These are phyloP conservation scores for Talaromyces atroroseus DNA, from an alignment of 2,329 filamentous ascomycete species.

Conservation along the genomic window DNA sequence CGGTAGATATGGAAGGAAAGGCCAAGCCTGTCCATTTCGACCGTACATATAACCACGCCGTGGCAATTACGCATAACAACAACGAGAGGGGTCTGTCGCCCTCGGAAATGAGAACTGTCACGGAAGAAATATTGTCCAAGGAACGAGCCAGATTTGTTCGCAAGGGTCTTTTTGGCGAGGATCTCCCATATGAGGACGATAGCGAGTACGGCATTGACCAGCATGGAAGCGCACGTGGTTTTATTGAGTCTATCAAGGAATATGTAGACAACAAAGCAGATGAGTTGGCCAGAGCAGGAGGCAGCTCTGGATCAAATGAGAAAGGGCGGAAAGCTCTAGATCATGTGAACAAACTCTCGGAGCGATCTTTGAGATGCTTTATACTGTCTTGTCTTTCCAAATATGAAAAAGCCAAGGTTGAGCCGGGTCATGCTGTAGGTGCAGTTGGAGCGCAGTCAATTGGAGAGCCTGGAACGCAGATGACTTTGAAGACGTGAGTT, in stretches of 20 bases:
- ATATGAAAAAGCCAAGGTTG: constrained; percentile 83
- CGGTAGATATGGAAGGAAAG: constrained; percentile 94
- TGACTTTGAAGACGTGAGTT: constrained; percentile 86
- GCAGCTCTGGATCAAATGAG: constrained; percentile 26
- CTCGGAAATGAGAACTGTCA: constrained; percentile 64
- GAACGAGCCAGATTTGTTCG: constrained; percentile 62
- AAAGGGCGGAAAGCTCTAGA: constrained; percentile 45
- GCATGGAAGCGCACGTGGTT: constrained; percentile 75
- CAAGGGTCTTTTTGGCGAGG: constrained; percentile 56
- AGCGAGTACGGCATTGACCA: constrained; percentile 66
- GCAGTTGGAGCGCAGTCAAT: constrained; percentile 97
- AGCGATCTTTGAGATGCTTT: constrained; percentile 67
- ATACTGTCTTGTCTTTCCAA: constrained; percentile 79
- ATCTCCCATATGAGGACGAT: constrained; percentile 64
- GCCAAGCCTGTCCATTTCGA: constrained; percentile 89
- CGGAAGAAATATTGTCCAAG: constrained; percentile 60
- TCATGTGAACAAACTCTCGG: constrained; percentile 77
- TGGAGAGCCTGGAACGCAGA: constrained; percentile 95
- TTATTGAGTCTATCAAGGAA: constrained; percentile 69
- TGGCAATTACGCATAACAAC: constrained; percentile 74
- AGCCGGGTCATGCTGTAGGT: constrained; percentile 92
- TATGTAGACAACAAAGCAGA: constrained; percentile 62
- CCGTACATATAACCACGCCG: constrained; percentile 77
- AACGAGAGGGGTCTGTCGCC: constrained; percentile 67
- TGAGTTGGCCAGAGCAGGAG: constrained; percentile 47